Percentiles rank a stretch among this genome's conserved stretches.
Evolutionary conservation across 2,329 filamentous ascomycete species (phyloP).

Genomic region (Drechslera avenae): DNA sequence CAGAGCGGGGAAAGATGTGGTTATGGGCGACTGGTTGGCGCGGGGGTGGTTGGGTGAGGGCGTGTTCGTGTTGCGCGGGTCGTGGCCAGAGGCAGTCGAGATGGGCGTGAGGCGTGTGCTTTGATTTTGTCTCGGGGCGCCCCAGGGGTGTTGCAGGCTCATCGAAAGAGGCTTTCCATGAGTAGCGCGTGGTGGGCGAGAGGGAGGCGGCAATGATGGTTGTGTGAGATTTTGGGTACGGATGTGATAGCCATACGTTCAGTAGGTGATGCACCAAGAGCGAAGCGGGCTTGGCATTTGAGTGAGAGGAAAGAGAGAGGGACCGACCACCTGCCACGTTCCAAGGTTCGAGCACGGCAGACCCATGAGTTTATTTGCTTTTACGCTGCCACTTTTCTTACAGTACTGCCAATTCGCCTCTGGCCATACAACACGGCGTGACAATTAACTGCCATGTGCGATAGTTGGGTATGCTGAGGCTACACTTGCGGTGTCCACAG

Average conservation of each 20-base stretch:
- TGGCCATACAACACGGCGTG: background rate
- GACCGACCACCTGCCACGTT: constrained; percentile 11
- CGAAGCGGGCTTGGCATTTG: constrained; percentile 14
- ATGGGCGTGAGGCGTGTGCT: constrained; percentile 64
- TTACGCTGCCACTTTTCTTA: too few species aligned
- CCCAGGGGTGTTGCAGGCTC: constrained; percentile 63
- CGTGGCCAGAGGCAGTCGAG: constrained; percentile 54
- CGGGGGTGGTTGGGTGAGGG: constrained; percentile 58
- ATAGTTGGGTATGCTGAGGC: background rate
- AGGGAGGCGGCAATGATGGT: constrained; percentile 23
- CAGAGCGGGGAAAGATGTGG: constrained; percentile 59
- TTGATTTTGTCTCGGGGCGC: constrained; percentile 60
- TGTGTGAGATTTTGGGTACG: constrained; percentile 19
- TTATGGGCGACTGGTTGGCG: constrained; percentile 57
- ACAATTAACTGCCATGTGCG: too few species aligned
- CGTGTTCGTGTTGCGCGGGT: constrained; percentile 47
- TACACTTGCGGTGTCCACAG: background rate
- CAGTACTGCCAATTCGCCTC: too few species aligned
- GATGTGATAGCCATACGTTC: constrained; percentile 25
- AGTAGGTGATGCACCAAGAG: constrained; percentile 11
- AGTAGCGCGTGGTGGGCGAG: constrained; percentile 43
- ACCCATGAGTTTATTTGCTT: too few species aligned
- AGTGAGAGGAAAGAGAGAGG: constrained; percentile 3
- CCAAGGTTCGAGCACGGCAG: background rate
- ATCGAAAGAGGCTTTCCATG: constrained; percentile 52